These are phyloP conservation scores for Termitomyces sp. DNA, from an alignment of 768 basidiomycete species.

Conservation along the genomic window DNA sequence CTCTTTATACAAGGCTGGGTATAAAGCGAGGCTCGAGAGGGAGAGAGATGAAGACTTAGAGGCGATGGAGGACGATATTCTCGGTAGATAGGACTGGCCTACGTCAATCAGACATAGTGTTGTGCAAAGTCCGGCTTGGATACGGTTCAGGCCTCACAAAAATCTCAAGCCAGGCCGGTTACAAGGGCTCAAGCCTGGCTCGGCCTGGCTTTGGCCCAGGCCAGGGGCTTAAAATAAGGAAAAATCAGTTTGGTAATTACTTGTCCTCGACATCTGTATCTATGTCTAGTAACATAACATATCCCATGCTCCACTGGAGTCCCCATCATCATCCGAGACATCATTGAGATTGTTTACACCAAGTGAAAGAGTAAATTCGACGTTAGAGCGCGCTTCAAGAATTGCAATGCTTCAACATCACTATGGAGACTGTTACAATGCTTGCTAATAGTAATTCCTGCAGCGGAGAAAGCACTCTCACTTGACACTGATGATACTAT, in stretches of 20 bases:
- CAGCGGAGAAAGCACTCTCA: background rate
- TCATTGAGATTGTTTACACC: background rate
- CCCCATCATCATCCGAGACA: background rate
- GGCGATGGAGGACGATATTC: background rate
- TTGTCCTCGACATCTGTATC: background rate
- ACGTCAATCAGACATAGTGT: background rate
- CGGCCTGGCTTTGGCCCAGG: constrained; percentile 1
- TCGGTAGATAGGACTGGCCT: background rate
- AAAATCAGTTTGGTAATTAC: background rate
- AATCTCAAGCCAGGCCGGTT: background rate
- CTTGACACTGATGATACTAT: background rate
- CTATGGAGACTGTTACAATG: background rate
- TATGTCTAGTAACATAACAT: background rate
- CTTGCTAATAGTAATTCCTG: constrained; percentile 1
- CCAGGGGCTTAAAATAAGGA: background rate
- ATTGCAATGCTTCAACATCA: background rate
- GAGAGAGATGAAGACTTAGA: background rate
- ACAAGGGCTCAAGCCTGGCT: background rate
- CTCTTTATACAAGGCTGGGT: background rate
- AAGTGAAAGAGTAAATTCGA: background rate
- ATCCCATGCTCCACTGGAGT: background rate
- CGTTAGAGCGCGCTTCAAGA: background rate
- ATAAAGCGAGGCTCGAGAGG: background rate
- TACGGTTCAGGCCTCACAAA: background rate
- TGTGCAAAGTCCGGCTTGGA: background rate